Evolutionary conservation across 228 moss, liverwort and hornwort genomes (phyloP).

Genomic region (Sphagnum fallax): DNA sequence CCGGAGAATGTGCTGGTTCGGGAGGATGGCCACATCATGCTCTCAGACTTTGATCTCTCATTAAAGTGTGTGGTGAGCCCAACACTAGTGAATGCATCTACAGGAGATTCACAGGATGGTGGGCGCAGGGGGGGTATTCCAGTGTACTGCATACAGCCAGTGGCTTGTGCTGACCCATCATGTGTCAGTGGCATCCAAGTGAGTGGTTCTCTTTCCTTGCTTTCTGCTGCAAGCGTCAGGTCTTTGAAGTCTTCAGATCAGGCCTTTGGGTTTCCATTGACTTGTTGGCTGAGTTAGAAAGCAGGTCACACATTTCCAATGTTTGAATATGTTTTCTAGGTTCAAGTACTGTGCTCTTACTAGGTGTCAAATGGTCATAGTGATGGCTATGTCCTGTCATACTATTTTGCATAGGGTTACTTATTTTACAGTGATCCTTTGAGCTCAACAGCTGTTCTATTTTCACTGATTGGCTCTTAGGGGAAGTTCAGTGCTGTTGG

Average conservation of each 20-base stretch:
- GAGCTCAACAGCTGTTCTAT: too few relatives aligned
- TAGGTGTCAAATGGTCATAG: too few relatives aligned
- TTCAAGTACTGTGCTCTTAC: too few relatives aligned
- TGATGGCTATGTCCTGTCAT: too few relatives aligned
- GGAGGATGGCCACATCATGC: slow-evolving; percentile 88
- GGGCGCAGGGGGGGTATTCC: slow-evolving; percentile 22
- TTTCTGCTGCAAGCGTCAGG: slow-evolving; percentile 16
- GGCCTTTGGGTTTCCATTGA: slow-evolving; percentile 33
- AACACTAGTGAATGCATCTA: slow-evolving; percentile 52
- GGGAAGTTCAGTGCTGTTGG: too few relatives aligned
- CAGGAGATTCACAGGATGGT: slow-evolving; percentile 21
- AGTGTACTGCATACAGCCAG: slow-evolving; percentile 34
- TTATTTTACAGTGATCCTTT: too few relatives aligned
- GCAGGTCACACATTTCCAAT: too few relatives aligned
- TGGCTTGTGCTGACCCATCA: slow-evolving; percentile 40
- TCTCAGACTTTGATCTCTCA: slow-evolving; percentile 90
- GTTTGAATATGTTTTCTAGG: too few relatives aligned
- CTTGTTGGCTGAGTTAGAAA: too few relatives aligned
- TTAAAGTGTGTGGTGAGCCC: slow-evolving; percentile 79
- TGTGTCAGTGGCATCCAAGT: slow-evolving; percentile 42
- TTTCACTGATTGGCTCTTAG: too few relatives aligned
- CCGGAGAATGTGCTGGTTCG: slow-evolving; percentile 89
- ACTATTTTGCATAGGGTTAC: too few relatives aligned
- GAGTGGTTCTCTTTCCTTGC: slow-evolving; percentile 21
- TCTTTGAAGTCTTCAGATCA: slow-evolving; percentile 51